A percentile compares a stretch with the other conserved stretches of the same genome.
These are phyloP conservation scores for Pulveroboletus sp. DNA, from an alignment of 768 basidiomycete genomes.

Conservation along the genomic window DNA sequence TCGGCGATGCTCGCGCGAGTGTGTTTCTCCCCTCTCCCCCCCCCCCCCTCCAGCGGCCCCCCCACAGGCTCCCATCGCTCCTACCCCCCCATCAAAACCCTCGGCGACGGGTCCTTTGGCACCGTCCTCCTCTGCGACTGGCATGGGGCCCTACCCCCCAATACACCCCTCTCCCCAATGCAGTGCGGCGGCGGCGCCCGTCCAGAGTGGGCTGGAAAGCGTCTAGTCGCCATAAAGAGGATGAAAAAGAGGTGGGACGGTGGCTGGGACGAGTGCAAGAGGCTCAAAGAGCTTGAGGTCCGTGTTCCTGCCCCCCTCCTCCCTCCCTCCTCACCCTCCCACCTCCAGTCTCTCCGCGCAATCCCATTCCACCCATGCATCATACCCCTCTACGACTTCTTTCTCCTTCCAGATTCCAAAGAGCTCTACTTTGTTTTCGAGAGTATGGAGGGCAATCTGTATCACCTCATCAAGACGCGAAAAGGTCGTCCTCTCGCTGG, in stretches of 20 bases:
- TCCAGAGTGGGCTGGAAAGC: slow-evolving; percentile 91
- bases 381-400: slow-evolving; percentile 98
- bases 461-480: slow-evolving; percentile 96
- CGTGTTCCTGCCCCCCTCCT: slow-evolving; percentile 28
- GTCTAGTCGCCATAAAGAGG: slow-evolving; percentile 93
- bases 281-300: slow-evolving; percentile 93
- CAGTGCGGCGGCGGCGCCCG: slow-evolving; percentile 89
- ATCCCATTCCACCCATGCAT: slow-evolving; percentile 96
- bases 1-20: too few species aligned
- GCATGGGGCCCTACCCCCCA: slow-evolving; percentile 92
- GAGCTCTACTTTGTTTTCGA: slow-evolving; percentile 99
- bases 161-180: slow-evolving; percentile 90
- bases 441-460: slow-evolving; percentile 99
- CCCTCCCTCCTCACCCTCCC: slow-evolving; percentile 12
- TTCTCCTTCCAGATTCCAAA: slow-evolving; percentile 91
- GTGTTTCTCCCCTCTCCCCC: too few species aligned
- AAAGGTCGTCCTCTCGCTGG: slow-evolving; percentile 95
- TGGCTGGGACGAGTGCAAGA: slow-evolving; percentile 96
- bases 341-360: slow-evolving; percentile 76
- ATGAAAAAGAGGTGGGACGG: slow-evolving; percentile 99
- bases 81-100: slow-evolving; percentile 92
- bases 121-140: slow-evolving; percentile 99
- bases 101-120: slow-evolving; percentile 98
- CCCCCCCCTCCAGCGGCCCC: too few species aligned
- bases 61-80: slow-evolving; percentile 72